These are phyloP conservation scores for Alternaria alternata DNA, from an alignment of 2,329 filamentous ascomycete species.

Conservation along the genomic window DNA sequence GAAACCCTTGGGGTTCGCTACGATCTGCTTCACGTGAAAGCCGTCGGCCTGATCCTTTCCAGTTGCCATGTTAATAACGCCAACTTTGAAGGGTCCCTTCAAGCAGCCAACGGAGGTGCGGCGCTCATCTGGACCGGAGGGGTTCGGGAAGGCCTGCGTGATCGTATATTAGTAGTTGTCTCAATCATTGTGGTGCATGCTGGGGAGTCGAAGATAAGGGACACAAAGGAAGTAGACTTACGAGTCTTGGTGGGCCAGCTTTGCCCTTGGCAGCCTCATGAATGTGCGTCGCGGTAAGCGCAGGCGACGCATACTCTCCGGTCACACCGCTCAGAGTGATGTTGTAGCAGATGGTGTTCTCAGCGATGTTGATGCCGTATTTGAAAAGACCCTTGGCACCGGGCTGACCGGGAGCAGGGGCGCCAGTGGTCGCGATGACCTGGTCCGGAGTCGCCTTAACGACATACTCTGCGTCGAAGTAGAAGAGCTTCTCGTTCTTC, in stretches of 20 bases:
- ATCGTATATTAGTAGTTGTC: background rate
- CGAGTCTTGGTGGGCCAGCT: conserved; percentile 61
- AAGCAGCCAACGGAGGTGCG: conserved; percentile 37
- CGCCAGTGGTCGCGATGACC: conserved; percentile 56
- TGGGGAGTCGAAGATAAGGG: background rate
- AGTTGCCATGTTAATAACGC: conserved; percentile 40
- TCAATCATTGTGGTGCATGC: too few species aligned
- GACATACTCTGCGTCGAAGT: conserved; percentile 61
- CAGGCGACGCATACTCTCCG: conserved; percentile 61
- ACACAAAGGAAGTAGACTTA: too few species aligned
- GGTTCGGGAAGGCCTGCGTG: conserved; percentile 32
- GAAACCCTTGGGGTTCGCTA: conserved; percentile 60
- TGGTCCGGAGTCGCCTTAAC: conserved; percentile 60
- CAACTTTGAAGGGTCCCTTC: conserved; percentile 40
- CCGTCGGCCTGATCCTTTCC: conserved; percentile 56
- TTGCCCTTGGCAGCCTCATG: conserved; percentile 59
- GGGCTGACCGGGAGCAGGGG: conserved; percentile 52
- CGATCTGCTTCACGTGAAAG: conserved; percentile 61
- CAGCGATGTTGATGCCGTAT: conserved; percentile 61
- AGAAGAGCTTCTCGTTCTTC: conserved; percentile 39
- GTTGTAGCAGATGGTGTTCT: conserved; percentile 59
- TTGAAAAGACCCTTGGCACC: conserved; percentile 60
- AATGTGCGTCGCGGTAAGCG: conserved; percentile 64
- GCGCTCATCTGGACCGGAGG: conserved; percentile 48
- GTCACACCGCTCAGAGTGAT: conserved; percentile 61